A percentile compares a stretch with the other conserved stretches of the same genome.
Evolutionary conservation across 164 flowering plant species (phyloP).

Genomic region (Euptelea pleiosperma): DNA sequence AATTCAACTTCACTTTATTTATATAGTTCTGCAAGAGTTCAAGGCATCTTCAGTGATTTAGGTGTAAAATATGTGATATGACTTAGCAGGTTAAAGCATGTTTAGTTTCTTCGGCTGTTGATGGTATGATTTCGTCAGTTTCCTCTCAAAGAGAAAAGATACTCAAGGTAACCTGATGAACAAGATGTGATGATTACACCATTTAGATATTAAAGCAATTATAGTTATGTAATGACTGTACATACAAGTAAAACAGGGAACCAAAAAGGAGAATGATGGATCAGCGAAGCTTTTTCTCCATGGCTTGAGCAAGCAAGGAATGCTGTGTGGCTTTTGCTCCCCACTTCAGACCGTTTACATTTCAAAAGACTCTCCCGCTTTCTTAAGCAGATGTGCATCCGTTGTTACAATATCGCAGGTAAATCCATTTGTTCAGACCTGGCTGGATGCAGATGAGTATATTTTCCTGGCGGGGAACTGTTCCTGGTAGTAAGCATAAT

Average conservation of each 20-base stretch:
- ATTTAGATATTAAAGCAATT: background rate
- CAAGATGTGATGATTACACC: background rate
- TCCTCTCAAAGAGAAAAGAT: conserved; percentile 10
- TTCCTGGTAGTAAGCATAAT: background rate
- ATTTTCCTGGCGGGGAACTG: background rate
- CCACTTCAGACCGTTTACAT: conserved; percentile 20
- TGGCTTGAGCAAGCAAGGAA: conserved; percentile 19
- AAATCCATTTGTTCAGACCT: conserved; percentile 2
- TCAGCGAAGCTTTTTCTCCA: conserved; percentile 9
- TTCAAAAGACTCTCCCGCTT: conserved; percentile 15
- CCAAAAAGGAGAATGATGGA: conserved; percentile 5
- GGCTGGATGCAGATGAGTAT: background rate
- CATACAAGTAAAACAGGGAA: conserved; percentile 3
- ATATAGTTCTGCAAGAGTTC: too few species aligned
- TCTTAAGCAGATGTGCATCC: conserved; percentile 20
- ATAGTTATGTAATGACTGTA: background rate
- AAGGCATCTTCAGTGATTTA: too few species aligned
- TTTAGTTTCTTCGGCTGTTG: conserved; percentile 23
- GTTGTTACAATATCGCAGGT: conserved; percentile 25
- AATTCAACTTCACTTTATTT: too few species aligned
- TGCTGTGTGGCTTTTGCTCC: conserved; percentile 20
- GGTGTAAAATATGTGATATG: background rate
- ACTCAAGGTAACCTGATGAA: conserved; percentile 11
- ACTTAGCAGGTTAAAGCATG: conserved; percentile 23
- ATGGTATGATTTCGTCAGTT: conserved; percentile 16